Percentiles rank a stretch among this genome's conserved stretches.
These are phyloP conservation scores for Serpula lacrymans DNA, from an alignment of 768 basidiomycete species.

Conservation along the genomic window DNA sequence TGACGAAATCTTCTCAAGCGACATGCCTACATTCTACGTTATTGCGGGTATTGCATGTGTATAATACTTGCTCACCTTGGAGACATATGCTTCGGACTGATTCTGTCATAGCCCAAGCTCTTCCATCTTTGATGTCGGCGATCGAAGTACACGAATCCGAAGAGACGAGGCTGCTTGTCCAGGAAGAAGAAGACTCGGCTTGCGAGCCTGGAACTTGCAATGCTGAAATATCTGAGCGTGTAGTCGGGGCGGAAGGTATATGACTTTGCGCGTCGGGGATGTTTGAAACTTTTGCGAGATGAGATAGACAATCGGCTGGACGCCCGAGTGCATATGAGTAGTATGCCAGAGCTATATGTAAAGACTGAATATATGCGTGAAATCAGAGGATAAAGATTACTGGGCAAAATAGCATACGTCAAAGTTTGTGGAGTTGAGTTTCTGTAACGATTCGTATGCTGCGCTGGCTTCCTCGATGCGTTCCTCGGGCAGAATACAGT, in stretches of 20 bases:
- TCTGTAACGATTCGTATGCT: slow-evolving; percentile 54
- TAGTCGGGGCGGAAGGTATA: slow-evolving; percentile 42
- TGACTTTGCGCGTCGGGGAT: slow-evolving; percentile 53
- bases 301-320: slow-evolving; percentile 58
- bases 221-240: slow-evolving; percentile 37
- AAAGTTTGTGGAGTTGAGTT: slow-evolving; percentile 44
- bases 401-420: slow-evolving; percentile 46
- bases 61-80: slow-evolving; percentile 50
- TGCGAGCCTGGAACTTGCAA: slow-evolving; percentile 34
- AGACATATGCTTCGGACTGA: slow-evolving; percentile 74
- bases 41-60: too few relatives aligned
- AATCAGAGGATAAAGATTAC: not conserved
- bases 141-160: slow-evolving; percentile 35
- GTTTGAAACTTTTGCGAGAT: slow-evolving; percentile 54
- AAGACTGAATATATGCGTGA: slow-evolving; percentile 42
- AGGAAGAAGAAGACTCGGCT: slow-evolving; percentile 42
- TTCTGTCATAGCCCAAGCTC: slow-evolving; percentile 71
- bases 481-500: slow-evolving; percentile 55
- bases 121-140: slow-evolving; percentile 63
- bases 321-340: slow-evolving; percentile 75
- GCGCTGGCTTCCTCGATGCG: slow-evolving; percentile 52
- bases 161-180: slow-evolving; percentile 48
- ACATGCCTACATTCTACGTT: slow-evolving; percentile 86
- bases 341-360: slow-evolving; percentile 69
- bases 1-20: slow-evolving; percentile 56